Percentiles rank a stretch among this genome's conserved stretches.
Evolutionary conservation across 192 early-diverging fungal species (phyloP).

Genomic region (Irineochytrium annulatum): DNA sequence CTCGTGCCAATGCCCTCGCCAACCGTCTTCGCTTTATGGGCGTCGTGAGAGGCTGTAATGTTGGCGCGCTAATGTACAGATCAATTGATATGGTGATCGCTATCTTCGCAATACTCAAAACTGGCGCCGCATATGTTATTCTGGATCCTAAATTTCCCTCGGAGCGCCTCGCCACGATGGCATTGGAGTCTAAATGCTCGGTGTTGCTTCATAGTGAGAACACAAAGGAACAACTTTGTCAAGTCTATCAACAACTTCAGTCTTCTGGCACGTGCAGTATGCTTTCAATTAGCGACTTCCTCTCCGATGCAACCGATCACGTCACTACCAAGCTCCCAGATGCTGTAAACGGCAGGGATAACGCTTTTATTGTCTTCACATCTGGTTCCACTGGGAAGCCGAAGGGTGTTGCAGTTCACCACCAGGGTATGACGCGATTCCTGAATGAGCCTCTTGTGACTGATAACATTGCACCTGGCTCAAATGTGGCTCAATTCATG

Average conservation of each 20-base stretch:
- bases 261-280: too few relatives aligned
- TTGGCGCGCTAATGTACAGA: constrained; percentile 16
- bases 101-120: constrained; percentile 26
- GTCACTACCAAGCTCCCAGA: not conserved
- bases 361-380: constrained; percentile 24
- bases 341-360: not conserved
- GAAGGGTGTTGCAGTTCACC: constrained; percentile 31
- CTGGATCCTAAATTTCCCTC: constrained; percentile 14
- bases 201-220: constrained; percentile 11
- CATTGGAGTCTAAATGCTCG: not conserved
- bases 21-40: constrained; percentile 4
- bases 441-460: not conserved
- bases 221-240: too few relatives aligned
- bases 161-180: constrained; percentile 29
- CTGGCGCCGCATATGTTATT: constrained; percentile 29
- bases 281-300: too few relatives aligned
- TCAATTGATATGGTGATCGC: constrained; percentile 30
- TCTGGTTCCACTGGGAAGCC: constrained; percentile 42
- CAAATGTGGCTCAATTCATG: constrained; percentile 11
- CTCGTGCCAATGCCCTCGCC: not conserved
- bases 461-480: not conserved
- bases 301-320: too few relatives aligned
- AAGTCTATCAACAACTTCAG: too few relatives aligned
- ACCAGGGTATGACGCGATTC: constrained; percentile 21
- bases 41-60: constrained; percentile 12